A percentile compares a stretch with the other conserved stretches of the same genome.
These are phyloP conservation scores for Cystobasidium ongulense DNA, from an alignment of 768 basidiomycete species.

Conservation along the genomic window DNA sequence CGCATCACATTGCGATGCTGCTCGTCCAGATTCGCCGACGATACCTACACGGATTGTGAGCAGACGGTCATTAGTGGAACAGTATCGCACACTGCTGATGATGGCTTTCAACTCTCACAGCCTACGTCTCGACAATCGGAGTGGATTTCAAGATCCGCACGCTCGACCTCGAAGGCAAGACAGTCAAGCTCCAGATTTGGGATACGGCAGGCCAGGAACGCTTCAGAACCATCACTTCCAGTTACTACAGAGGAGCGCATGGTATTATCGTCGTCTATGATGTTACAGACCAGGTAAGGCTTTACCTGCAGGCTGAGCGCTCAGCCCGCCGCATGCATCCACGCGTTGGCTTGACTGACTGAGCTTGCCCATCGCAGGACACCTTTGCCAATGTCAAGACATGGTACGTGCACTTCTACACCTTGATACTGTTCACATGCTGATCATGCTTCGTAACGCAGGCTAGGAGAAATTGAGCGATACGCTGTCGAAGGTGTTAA, in stretches of 20 bases:
- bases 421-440: background rate
- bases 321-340: background rate
- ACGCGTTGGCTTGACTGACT: background rate
- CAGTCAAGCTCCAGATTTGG: constrained; percentile 99
- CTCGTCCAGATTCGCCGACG: constrained; percentile 87
- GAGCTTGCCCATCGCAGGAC: constrained; percentile 33
- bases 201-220: constrained; percentile 98
- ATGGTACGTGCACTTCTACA: constrained; percentile 25
- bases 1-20: background rate
- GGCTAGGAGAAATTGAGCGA: constrained; percentile 43
- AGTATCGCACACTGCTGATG: background rate
- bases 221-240: constrained; percentile 93
- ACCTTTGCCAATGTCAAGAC: constrained; percentile 77
- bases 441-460: background rate
- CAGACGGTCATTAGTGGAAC: background rate
- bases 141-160: constrained; percentile 99
- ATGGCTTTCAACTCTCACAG: background rate
- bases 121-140: constrained; percentile 98
- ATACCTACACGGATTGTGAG: constrained; percentile 84
- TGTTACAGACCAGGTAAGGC: constrained; percentile 66
- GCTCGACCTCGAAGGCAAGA: constrained; percentile 94
- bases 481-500: constrained; percentile 98
- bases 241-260: constrained; percentile 97
- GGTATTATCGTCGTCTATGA: constrained; percentile 88
- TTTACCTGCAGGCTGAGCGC: background rate